A percentile compares a stretch with the other conserved stretches of the same genome.
phyloP scores from a whole-genome alignment of 202 grass and related monocot species.

The Sporobolus alterniflorus region DNA sequence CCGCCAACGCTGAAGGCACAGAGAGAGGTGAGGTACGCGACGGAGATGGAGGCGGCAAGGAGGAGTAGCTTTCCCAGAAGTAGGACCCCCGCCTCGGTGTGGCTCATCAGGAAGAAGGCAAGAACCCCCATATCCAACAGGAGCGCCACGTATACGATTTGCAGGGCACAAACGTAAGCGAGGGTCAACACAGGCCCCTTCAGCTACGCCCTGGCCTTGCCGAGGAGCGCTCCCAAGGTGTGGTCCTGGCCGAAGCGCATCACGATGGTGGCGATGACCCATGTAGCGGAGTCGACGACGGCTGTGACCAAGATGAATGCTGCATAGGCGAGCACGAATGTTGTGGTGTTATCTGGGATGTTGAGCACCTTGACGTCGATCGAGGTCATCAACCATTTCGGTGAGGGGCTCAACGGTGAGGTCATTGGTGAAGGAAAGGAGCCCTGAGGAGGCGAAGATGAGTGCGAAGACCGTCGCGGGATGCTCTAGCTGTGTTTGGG shows the following conservation, averaged over 20 bases:
- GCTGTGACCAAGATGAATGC: neutral
- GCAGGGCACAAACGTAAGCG: conserved; percentile 7
- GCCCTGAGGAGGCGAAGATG: neutral
- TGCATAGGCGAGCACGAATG: neutral
- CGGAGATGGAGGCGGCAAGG: neutral
- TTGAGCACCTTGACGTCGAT: neutral
- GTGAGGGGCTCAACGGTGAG: conserved; percentile 17
- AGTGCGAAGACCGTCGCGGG: conserved; percentile 5
- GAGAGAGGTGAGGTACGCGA: conserved; percentile 21
- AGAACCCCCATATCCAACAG: neutral
- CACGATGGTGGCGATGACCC: conserved; percentile 21
- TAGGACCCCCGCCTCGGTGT: neutral
- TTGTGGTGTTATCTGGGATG: neutral
- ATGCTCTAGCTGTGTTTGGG: too few species aligned
- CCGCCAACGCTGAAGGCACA: conserved; percentile 31
- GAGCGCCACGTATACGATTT: neutral
- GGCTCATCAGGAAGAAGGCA: neutral
- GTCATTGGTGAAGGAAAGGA: conserved; percentile 3
- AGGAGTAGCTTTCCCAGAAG: neutral
- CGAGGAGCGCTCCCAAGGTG: conserved; percentile 24
- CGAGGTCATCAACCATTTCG: neutral
- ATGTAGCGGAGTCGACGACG: neutral
- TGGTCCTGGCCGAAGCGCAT: conserved; percentile 27
- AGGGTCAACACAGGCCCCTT: conserved; percentile 36
- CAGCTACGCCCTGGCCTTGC: neutral